Percentiles rank a stretch among this genome's conserved stretches.
Conservation (phyloP, 2,329 filamentous ascomycete species). For the Penicillium griseofulvum region DNA sequence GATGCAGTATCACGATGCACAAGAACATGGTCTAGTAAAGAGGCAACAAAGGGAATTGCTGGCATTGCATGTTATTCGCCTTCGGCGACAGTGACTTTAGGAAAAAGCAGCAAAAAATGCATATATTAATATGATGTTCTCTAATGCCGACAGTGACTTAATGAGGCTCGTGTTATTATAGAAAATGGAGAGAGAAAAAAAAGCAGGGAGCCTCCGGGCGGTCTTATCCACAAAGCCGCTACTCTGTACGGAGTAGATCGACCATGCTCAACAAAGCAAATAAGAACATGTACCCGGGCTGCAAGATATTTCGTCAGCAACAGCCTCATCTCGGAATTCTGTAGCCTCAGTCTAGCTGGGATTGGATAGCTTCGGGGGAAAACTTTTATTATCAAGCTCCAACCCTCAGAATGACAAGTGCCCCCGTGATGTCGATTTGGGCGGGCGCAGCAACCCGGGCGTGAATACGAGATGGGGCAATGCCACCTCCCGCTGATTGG, state of each 20-base stretch:
- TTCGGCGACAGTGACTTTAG: neutral
- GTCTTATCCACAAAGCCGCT: neutral
- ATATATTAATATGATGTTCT: conserved; percentile 4
- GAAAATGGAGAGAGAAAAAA: neutral
- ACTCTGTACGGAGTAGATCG: neutral
- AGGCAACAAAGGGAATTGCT: conserved; percentile 12
- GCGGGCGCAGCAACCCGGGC: conserved; percentile 10
- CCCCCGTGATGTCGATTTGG: conserved; percentile 11
- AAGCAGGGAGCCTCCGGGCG: neutral
- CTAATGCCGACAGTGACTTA: neutral
- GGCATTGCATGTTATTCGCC: conserved; percentile 20
- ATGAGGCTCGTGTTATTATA: neutral
- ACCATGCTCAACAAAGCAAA: neutral
- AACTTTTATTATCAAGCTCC: neutral
- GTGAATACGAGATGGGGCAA: conserved; percentile 18
- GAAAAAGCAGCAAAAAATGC: conserved; percentile 2
- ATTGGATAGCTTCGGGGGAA: neutral
- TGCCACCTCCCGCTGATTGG: conserved; percentile 12
- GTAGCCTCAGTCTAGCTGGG: conserved; percentile 1
- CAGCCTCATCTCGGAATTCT: conserved; percentile 15
- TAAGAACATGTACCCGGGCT: neutral
- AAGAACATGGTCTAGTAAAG: conserved; percentile 9
- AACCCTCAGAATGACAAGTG: conserved; percentile 1
- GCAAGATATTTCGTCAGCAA: conserved; percentile 15
- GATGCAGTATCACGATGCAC: conserved; percentile 15